Percentiles rank a stretch among this genome's conserved stretches.
Evolutionary conservation across 2,329 filamentous ascomycete genomes (phyloP).

Genomic region (Cladosporium colombiae): DNA sequence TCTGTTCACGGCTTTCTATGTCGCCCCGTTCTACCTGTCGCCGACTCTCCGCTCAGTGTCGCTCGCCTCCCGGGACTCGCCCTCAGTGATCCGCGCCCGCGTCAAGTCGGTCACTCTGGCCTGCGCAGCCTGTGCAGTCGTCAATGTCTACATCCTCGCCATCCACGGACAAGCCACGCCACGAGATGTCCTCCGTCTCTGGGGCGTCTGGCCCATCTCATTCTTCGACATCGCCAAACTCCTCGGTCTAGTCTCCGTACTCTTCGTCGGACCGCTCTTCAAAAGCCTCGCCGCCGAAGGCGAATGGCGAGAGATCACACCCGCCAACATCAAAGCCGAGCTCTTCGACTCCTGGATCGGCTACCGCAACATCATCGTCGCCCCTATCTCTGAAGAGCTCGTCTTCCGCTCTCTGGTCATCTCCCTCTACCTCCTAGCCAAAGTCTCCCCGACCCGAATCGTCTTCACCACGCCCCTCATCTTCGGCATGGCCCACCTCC

Average conservation of each 20-base stretch:
- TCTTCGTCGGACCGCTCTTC: slow-evolving; percentile 84
- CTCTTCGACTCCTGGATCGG: slow-evolving; percentile 72
- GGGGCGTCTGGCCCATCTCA: slow-evolving; percentile 80
- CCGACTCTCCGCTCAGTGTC: slow-evolving; percentile 75
- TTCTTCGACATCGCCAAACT: slow-evolving; percentile 59
- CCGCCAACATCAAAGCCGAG: slow-evolving; percentile 56
- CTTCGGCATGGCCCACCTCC: slow-evolving; percentile 89
- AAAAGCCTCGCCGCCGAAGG: slow-evolving; percentile 74
- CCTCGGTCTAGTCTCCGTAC: slow-evolving; percentile 70
- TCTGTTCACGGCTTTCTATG: slow-evolving; percentile 83
- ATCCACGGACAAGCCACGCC: slow-evolving; percentile 53
- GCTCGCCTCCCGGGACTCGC: slow-evolving; percentile 79
- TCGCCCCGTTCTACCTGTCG: slow-evolving; percentile 86
- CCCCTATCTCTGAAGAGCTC: slow-evolving; percentile 85
- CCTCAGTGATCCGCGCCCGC: slow-evolving; percentile 83
- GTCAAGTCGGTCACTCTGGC: slow-evolving; percentile 78
- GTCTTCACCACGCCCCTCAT: slow-evolving; percentile 83
- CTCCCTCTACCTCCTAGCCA: slow-evolving; percentile 75
- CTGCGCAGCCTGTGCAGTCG: slow-evolving; percentile 66
- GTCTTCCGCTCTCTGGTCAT: slow-evolving; percentile 88
- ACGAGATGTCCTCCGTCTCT: slow-evolving; percentile 62
- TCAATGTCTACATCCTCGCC: slow-evolving; percentile 68
- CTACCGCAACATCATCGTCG: slow-evolving; percentile 85
- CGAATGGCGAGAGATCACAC: slow-evolving; percentile 58
- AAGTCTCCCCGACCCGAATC: slow-evolving; percentile 56